Evolutionary conservation across 768 basidiomycete genomes (phyloP).

Genomic region (Tricholoma matsutake): DNA sequence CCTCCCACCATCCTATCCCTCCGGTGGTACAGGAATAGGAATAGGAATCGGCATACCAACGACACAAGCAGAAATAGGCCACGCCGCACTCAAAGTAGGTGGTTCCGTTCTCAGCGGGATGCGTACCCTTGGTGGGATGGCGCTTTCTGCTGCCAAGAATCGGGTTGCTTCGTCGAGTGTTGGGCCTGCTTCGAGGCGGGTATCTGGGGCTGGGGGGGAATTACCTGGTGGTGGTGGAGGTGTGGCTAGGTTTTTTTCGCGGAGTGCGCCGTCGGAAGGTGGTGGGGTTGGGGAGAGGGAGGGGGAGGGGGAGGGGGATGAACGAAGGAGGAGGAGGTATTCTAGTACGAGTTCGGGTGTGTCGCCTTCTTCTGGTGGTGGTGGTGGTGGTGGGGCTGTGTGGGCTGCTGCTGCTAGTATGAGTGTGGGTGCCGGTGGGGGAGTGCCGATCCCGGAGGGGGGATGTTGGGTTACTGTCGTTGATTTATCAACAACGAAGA

Average conservation of each 20-base stretch:
- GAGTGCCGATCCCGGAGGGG: background rate
- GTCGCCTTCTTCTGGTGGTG: constrained; percentile 6
- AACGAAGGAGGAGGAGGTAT: constrained; percentile 18
- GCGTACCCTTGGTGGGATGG: constrained; percentile 60
- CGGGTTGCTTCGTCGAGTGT: constrained; percentile 13
- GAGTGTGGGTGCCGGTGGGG: no score
- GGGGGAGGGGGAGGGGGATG: constrained; percentile 4
- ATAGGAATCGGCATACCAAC: constrained; percentile 12
- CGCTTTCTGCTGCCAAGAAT: constrained; percentile 46
- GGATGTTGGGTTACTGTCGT: constrained; percentile 42
- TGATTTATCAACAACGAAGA: constrained; percentile 40
- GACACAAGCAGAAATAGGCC: constrained; percentile 49
- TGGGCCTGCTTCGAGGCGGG: background rate
- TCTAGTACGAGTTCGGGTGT: constrained; percentile 8
- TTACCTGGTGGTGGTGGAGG: background rate
- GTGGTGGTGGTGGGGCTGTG: no score
- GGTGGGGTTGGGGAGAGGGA: constrained; percentile 8
- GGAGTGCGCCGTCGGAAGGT: constrained; percentile 55
- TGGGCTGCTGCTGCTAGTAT: no score
- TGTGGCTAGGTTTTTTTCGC: constrained; percentile 46
- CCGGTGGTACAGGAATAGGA: no score
- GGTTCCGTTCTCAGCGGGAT: constrained; percentile 62
- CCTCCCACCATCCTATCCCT: background rate
- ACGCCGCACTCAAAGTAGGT: constrained; percentile 55
- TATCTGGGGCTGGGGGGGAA: background rate